These are phyloP conservation scores for Bonnemaisonia californica DNA, from an alignment of 31 red algal genomes.

Conservation along the genomic window DNA sequence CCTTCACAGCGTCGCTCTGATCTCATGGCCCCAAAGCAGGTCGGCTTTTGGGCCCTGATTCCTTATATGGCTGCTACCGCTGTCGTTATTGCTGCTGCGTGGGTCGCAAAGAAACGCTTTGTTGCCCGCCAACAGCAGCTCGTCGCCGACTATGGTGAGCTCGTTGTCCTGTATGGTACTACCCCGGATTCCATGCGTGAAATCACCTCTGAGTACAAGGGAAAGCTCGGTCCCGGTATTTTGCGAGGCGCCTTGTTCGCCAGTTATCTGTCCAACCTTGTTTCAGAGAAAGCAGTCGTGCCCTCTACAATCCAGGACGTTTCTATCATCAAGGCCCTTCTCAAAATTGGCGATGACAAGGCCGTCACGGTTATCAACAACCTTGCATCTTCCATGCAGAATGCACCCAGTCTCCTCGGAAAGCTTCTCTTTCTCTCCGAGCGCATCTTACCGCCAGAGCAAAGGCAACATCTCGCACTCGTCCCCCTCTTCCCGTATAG, in stretches of 20 bases:
- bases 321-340: conserved; percentile 53
- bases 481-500: conserved; percentile 74
- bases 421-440: conserved; percentile 92
- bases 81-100: conserved; percentile 49
- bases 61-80: conserved; percentile 67
- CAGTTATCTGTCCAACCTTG: conserved; percentile 49
- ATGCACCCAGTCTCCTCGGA: conserved; percentile 78
- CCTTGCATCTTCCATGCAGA: conserved; percentile 45
- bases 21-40: conserved; percentile 67
- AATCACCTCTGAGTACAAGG: conserved; percentile 82
- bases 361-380: conserved; percentile 64
- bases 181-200: conserved; percentile 61
- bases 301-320: conserved; percentile 71
- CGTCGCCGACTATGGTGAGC: conserved; percentile 71
- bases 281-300: conserved; percentile 66
- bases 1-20: conserved; percentile 66
- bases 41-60: conserved; percentile 59
- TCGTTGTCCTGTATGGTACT: conserved; percentile 75
- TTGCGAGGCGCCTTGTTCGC: conserved; percentile 71
- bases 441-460: conserved; percentile 50
- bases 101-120: conserved; percentile 73
- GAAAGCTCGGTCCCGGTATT: conserved; percentile 70
- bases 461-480: conserved; percentile 40
- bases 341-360: conserved; percentile 59
- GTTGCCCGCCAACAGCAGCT: conserved; percentile 64